phyloP scores from a whole-genome alignment of 768 basidiomycete genomes.

The Auricularia cornea region DNA sequence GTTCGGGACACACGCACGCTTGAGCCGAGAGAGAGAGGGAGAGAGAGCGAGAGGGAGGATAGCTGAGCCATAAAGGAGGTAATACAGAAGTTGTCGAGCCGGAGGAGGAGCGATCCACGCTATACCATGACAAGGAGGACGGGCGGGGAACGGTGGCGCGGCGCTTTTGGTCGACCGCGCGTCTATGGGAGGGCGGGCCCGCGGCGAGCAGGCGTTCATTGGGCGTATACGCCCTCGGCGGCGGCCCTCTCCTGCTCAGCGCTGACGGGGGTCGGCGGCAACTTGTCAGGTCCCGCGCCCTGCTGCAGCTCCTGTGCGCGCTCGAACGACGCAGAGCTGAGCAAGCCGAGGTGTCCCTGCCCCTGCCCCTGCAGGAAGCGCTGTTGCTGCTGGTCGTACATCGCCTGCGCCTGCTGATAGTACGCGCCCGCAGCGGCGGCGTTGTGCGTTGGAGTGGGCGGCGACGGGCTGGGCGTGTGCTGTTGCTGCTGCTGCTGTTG shows the following conservation, averaged over 20 bases:
- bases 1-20: too few species aligned
- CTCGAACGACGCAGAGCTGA: background rate
- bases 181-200: background rate
- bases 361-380: background rate
- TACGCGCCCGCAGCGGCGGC: background rate
- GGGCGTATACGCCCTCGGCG: background rate
- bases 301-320: background rate
- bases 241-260: background rate
- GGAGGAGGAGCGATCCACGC: too few species aligned
- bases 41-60: too few species aligned
- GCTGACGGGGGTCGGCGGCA: too few species aligned
- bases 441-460: background rate
- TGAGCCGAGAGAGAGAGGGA: too few species aligned
- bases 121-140: too few species aligned
- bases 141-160: too few species aligned
- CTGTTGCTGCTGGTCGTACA: conserved; percentile 1
- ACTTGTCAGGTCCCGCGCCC: too few species aligned
- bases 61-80: too few species aligned
- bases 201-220: background rate
- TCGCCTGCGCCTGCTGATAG: background rate
- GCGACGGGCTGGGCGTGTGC: background rate
- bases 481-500: background rate
- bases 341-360: background rate
- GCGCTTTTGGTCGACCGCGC: too few species aligned
- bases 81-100: too few species aligned